These are phyloP conservation scores for Blastocystis hominis DNA, from an alignment of 352 stramenopile species.

Conservation along the genomic window DNA sequence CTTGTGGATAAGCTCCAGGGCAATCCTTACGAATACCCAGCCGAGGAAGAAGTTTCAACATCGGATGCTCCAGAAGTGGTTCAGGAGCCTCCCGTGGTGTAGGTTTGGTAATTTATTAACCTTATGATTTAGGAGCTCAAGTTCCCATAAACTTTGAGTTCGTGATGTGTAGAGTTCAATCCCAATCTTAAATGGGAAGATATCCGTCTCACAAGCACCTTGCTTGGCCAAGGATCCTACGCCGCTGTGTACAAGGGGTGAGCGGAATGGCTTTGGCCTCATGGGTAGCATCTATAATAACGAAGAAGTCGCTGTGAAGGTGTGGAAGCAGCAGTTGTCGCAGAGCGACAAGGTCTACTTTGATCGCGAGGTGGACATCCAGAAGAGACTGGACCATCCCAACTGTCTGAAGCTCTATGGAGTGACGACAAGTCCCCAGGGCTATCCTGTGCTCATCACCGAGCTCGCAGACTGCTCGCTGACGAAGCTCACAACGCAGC, in stretches of 20 bases:
- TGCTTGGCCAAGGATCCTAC: neutral
- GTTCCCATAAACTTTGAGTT: no score
- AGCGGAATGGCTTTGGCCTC: neutral
- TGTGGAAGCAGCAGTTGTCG: neutral
- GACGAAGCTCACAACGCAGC: neutral
- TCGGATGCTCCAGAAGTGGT: no score
- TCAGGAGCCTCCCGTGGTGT: no score
- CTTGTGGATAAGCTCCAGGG: neutral
- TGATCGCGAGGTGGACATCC: conserved; percentile 19
- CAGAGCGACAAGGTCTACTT: neutral
- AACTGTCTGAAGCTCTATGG: conserved; percentile 18
- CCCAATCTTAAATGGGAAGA: neutral
- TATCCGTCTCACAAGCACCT: neutral
- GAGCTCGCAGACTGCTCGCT: neutral
- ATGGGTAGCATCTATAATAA: neutral
- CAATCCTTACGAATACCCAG: neutral
- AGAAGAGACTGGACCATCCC: neutral
- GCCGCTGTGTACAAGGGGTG: neutral
- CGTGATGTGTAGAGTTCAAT: no score
- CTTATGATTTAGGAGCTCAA: no score
- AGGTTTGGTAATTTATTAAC: no score
- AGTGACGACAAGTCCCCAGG: neutral
- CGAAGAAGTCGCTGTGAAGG: neutral
- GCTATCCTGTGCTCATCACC: neutral
- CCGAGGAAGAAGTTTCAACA: no score